Evolutionary conservation across 1,139 yeast species (phyloP).

Genomic region (Suhomyces guaymorum): DNA sequence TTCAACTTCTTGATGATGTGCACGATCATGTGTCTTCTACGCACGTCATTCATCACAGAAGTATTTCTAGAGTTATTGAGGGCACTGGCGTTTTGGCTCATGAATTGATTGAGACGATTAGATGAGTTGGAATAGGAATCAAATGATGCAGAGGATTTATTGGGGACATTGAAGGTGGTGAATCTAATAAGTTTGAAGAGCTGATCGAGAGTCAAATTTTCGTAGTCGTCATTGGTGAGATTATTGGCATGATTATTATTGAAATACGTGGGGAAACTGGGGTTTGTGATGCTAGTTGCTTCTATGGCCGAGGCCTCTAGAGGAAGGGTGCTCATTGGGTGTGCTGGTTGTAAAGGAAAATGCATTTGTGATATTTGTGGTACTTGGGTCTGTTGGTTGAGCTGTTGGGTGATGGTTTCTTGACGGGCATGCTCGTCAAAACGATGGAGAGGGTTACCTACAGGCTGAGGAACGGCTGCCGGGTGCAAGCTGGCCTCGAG

Average conservation of each 20-base stretch:
- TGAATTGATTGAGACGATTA: constrained; percentile 1
- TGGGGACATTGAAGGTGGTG: constrained; percentile 11
- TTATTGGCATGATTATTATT: constrained; percentile 25
- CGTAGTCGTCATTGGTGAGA: constrained; percentile 44
- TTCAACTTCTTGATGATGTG: constrained; percentile 40
- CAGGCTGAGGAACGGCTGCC: too few relatives aligned
- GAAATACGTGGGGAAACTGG: constrained; percentile 21
- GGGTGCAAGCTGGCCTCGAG: too few relatives aligned
- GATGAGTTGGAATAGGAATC: constrained; percentile 1
- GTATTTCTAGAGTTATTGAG: constrained; percentile 13
- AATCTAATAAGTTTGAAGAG: constrained; percentile 33
- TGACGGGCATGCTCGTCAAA: constrained; percentile 6
- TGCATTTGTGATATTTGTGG: constrained; percentile 7
- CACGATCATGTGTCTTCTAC: constrained; percentile 40
- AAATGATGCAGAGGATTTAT: background rate
- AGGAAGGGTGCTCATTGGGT: constrained; percentile 1
- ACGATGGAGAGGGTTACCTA: constrained; percentile 2
- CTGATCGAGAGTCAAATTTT: constrained; percentile 39
- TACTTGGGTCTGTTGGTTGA: constrained; percentile 7
- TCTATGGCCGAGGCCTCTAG: constrained; percentile 22
- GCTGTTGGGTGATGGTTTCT: constrained; percentile 9
- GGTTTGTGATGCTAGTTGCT: constrained; percentile 15
- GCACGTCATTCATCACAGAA: constrained; percentile 31
- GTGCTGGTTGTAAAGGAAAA: constrained; percentile 2
- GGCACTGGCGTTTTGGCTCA: constrained; percentile 9